Evolutionary conservation across 306 rosid genomes (phyloP).

Genomic region (Glycine tomentella): DNA sequence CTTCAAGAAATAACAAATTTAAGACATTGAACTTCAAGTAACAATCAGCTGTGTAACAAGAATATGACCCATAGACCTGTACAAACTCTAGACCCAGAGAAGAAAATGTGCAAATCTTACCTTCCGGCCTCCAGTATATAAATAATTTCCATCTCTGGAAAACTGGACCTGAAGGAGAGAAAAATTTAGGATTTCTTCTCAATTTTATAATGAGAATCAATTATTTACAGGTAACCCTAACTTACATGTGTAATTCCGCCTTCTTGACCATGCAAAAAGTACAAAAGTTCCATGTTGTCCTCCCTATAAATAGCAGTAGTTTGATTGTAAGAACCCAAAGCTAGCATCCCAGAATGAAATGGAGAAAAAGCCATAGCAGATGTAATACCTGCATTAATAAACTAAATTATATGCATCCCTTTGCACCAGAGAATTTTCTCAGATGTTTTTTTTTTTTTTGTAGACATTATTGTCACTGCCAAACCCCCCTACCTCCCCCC

Average conservation of each 20-base stretch:
- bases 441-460: slow-evolving; percentile 18
- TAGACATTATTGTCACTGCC: background rate
- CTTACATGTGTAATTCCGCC: slow-evolving; percentile 99
- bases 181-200: slow-evolving; percentile 32
- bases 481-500: background rate
- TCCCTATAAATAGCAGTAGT: slow-evolving; percentile 86
- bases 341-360: slow-evolving; percentile 83
- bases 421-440: slow-evolving; percentile 9
- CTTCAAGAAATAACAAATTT: slow-evolving; percentile 59
- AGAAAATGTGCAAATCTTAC: slow-evolving; percentile 49
- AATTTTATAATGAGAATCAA: slow-evolving; percentile 39
- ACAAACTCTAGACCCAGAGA: slow-evolving; percentile 26
- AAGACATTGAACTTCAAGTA: slow-evolving; percentile 36
- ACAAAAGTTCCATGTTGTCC: slow-evolving; percentile 90
- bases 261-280: slow-evolving; percentile 94
- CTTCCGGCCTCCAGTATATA: slow-evolving; percentile 95
- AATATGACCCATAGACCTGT: slow-evolving; percentile 17
- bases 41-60: background rate
- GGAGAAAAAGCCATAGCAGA: slow-evolving; percentile 95
- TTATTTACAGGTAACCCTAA: slow-evolving; percentile 45
- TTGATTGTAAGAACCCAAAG: slow-evolving; percentile 90
- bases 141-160: slow-evolving; percentile 91
- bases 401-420: slow-evolving; percentile 33
- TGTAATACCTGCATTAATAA: slow-evolving; percentile 69
- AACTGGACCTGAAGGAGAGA: slow-evolving; percentile 80